Evolutionary conservation across 176 grass and related monocot genomes (phyloP).

Genomic region (Thalia dealbata): DNA sequence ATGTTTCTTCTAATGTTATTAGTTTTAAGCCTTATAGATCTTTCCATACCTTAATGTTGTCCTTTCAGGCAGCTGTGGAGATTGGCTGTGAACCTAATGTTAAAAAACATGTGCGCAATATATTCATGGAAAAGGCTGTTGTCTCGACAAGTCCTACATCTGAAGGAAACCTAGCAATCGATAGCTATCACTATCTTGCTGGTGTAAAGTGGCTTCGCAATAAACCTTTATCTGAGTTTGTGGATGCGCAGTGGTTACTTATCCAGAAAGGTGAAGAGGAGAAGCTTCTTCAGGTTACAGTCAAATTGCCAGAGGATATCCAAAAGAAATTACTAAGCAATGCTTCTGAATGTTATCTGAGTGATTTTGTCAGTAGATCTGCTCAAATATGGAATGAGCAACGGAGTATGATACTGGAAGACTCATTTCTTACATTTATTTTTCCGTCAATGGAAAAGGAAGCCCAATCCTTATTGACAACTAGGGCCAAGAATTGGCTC

Average conservation of each 20-base stretch:
- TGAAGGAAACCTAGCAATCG: slow-evolving; percentile 62
- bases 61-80: slow-evolving; percentile 75
- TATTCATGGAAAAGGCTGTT: slow-evolving; percentile 85
- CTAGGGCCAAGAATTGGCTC: slow-evolving; percentile 70
- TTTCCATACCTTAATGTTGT: background rate
- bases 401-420: slow-evolving; percentile 90
- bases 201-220: slow-evolving; percentile 67
- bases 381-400: slow-evolving; percentile 95
- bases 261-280: slow-evolving; percentile 99
- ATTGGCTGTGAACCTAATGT: slow-evolving; percentile 89
- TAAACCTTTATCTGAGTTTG: slow-evolving; percentile 77
- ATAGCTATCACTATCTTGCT: slow-evolving; percentile 67
- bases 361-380: slow-evolving; percentile 89
- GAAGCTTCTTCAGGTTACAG: slow-evolving; percentile 79
- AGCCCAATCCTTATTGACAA: slow-evolving; percentile 48
- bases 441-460: slow-evolving; percentile 92
- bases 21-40: background rate
- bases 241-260: slow-evolving; percentile 81
- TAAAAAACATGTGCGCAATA: slow-evolving; percentile 76
- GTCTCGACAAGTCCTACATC: slow-evolving; percentile 76
- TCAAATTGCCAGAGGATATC: slow-evolving; percentile 66
- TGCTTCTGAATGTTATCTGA: slow-evolving; percentile 79
- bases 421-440: slow-evolving; percentile 72
- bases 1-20: background rate
- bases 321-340: slow-evolving; percentile 71